These are phyloP conservation scores for Cymodocea nodosa DNA, from an alignment of 116 monocot genomes.

Conservation along the genomic window DNA sequence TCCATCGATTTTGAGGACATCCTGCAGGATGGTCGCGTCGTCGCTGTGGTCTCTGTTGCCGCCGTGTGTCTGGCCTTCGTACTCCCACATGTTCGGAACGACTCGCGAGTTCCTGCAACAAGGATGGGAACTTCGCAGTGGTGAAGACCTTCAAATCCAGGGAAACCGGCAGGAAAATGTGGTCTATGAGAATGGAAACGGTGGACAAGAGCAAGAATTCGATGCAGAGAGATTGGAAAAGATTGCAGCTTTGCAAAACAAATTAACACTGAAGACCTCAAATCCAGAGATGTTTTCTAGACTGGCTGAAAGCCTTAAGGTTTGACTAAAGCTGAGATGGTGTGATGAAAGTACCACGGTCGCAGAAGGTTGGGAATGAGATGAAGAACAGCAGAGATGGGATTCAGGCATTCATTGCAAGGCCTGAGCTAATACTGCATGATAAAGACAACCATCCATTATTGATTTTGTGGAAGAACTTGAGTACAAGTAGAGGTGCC, in stretches of 20 bases:
- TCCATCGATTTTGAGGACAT: constrained; percentile 49
- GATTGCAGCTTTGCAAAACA: not conserved
- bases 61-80: constrained; percentile 31
- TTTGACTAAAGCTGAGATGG: not conserved
- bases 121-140: not conserved
- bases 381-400: too few relatives aligned
- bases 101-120: not conserved
- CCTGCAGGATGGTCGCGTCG: constrained; percentile 14
- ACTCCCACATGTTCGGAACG: constrained; percentile 61
- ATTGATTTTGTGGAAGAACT: too few relatives aligned
- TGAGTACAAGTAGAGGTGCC: too few relatives aligned
- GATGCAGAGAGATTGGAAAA: too few relatives aligned
- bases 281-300: not conserved
- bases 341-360: not conserved
- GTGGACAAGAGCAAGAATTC: too few relatives aligned
- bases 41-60: constrained; percentile 26
- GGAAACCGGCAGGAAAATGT: too few relatives aligned
- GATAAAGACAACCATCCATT: too few relatives aligned
- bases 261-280: constrained; percentile 3
- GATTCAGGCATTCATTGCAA: too few relatives aligned
- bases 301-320: not conserved
- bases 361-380: not conserved
- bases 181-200: too few relatives aligned
- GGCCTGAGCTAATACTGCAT: too few relatives aligned
- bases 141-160: too few relatives aligned